Evolutionary conservation across 2,329 filamentous ascomycete genomes (phyloP).

Genomic region (Xylaria sp.): DNA sequence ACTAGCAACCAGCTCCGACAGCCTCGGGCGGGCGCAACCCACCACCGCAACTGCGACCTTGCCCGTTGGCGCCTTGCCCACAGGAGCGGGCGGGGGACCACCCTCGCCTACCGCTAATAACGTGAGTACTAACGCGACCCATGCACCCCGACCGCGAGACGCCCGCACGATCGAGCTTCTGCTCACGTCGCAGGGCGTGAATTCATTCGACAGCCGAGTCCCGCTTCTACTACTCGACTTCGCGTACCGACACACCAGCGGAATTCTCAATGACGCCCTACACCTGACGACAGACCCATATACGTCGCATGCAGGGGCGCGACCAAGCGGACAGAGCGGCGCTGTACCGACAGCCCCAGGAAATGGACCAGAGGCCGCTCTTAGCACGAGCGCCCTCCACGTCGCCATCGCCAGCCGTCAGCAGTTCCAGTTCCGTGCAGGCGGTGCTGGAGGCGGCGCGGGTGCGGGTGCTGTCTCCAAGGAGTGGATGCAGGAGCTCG

Average conservation of each 20-base stretch:
- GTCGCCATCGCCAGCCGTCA: constrained; percentile 72
- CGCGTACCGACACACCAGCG: constrained; percentile 78
- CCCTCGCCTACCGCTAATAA: constrained; percentile 26
- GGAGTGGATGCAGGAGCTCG: constrained; percentile 77
- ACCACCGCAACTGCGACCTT: constrained; percentile 13
- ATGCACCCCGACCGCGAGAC: constrained; percentile 70
- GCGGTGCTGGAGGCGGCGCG: constrained; percentile 47
- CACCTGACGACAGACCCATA: constrained; percentile 72
- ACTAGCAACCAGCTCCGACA: constrained; percentile 37
- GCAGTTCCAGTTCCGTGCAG: constrained; percentile 68
- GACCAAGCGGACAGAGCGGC: constrained; percentile 53
- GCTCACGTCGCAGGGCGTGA: constrained; percentile 76
- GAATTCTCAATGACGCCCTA: constrained; percentile 70
- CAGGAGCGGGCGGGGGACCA: constrained; percentile 23
- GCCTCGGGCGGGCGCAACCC: constrained; percentile 33
- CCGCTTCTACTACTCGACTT: constrained; percentile 84
- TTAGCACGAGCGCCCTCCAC: constrained; percentile 68
- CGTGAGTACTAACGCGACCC: constrained; percentile 37
- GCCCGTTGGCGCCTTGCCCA: constrained; percentile 13
- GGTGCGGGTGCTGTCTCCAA: constrained; percentile 63
- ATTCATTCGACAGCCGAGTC: constrained; percentile 79
- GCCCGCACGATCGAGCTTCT: constrained; percentile 79
- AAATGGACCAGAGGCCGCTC: constrained; percentile 55
- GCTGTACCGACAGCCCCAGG: constrained; percentile 51
- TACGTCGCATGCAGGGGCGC: constrained; percentile 57